phyloP scores from a whole-genome alignment of 805 yeast genomes.

The Brettanomyces naardenensis region DNA sequence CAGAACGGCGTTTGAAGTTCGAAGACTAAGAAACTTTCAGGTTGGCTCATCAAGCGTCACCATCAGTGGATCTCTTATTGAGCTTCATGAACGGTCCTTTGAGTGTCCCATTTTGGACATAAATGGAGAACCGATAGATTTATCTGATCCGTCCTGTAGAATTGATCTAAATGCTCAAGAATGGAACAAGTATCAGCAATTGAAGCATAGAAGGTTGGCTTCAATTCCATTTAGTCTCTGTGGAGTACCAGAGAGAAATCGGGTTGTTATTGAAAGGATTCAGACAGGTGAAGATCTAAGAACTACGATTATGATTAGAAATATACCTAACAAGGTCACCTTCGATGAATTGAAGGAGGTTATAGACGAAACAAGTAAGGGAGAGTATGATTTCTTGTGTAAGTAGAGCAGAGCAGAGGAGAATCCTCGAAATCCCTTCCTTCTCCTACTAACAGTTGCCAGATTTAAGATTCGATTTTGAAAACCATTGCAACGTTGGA shows the following conservation, averaged over 20 bases:
- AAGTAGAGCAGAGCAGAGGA: constrained; percentile 11
- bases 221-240: constrained; percentile 17
- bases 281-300: constrained; percentile 34
- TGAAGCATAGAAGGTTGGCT: constrained; percentile 18
- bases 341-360: constrained; percentile 37
- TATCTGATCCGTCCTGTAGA: neutral
- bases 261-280: constrained; percentile 33
- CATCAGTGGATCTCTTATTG: constrained; percentile 18
- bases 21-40: constrained; percentile 8
- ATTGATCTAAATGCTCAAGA: constrained; percentile 6
- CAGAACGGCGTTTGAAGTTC: constrained; percentile 26
- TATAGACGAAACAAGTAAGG: constrained; percentile 36
- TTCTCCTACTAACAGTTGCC: neutral
- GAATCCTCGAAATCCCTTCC: neutral
- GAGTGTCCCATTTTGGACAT: constrained; percentile 1
- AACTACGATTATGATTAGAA: constrained; percentile 44
- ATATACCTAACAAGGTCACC: constrained; percentile 44
- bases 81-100: constrained; percentile 10
- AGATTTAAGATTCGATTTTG: constrained; percentile 44
- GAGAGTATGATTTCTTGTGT: constrained; percentile 33
- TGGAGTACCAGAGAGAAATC: constrained; percentile 25
- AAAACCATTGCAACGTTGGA: constrained; percentile 46
- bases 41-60: constrained; percentile 9
- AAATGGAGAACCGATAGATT: constrained; percentile 14
- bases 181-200: constrained; percentile 16